Conservation (phyloP, 2,329 filamentous ascomycete genomes). For the Aspergillus phoenicis region DNA sequence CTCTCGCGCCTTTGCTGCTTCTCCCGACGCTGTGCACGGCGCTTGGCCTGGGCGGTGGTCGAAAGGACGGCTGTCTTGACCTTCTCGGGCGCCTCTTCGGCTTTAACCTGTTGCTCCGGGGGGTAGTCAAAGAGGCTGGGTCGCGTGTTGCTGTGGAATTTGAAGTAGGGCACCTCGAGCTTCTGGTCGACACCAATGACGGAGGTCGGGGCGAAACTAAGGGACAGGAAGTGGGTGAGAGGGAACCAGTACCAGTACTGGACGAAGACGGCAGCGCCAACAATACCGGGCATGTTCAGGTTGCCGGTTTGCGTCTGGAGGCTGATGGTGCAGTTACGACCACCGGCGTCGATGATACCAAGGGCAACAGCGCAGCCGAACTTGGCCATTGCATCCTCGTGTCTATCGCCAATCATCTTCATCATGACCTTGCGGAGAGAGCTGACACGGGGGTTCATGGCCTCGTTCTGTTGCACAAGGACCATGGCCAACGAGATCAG, state of each 20-base stretch:
- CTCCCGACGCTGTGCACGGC: slow-evolving; percentile 91
- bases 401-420: slow-evolving; percentile 91
- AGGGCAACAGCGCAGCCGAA: slow-evolving; percentile 93
- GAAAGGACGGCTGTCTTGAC: slow-evolving; percentile 95
- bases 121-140: slow-evolving; percentile 98
- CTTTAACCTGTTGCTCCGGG: slow-evolving; percentile 91
- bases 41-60: slow-evolving; percentile 95
- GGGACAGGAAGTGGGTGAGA: slow-evolving; percentile 92
- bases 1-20: slow-evolving; percentile 84
- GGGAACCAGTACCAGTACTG: slow-evolving; percentile 99
- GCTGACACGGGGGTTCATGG: slow-evolving; percentile 95
- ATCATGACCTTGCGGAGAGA: slow-evolving; percentile 88
- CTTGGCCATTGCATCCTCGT: slow-evolving; percentile 99
- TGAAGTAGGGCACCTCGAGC: slow-evolving; percentile 89
- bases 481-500: slow-evolving; percentile 96
- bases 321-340: slow-evolving; percentile 96
- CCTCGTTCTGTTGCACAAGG: slow-evolving; percentile 98
- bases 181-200: slow-evolving; percentile 94
- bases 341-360: slow-evolving; percentile 96
- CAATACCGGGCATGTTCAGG: slow-evolving; percentile 96
- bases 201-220: slow-evolving; percentile 95
- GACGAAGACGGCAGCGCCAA: slow-evolving; percentile 96
- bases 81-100: slow-evolving; percentile 88
- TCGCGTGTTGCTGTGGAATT: slow-evolving; percentile 91
- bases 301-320: slow-evolving; percentile 97